Conservation (phyloP, 2,329 filamentous ascomycete genomes). For the Chrysoporthe cubensis region DNA sequence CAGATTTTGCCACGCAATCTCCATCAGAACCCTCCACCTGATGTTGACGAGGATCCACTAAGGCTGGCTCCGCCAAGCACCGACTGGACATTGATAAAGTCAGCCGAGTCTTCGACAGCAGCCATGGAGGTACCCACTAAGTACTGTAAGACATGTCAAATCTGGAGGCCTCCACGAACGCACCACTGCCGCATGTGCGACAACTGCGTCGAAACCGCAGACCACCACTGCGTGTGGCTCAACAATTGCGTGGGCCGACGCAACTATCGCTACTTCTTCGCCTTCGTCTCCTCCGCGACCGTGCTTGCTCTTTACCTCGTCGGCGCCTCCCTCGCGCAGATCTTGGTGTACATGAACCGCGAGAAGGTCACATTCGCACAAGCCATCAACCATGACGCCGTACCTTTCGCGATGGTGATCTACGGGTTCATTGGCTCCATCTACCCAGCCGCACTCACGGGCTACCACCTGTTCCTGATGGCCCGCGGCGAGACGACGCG, state of each 20-base stretch:
- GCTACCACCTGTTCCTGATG: conserved; percentile 91
- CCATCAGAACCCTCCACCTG: conserved; percentile 79
- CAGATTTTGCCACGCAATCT: conserved; percentile 92
- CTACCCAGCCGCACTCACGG: conserved; percentile 82
- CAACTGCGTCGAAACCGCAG: conserved; percentile 95
- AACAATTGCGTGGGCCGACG: conserved; percentile 97
- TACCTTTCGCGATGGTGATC: conserved; percentile 87
- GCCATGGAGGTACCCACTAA: conserved; percentile 98
- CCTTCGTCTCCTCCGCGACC: conserved; percentile 82
- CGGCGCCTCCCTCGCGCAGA: conserved; percentile 77
- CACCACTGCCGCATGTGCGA: conserved; percentile 97
- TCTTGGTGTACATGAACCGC: conserved; percentile 70
- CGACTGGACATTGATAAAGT: conserved; percentile 91
- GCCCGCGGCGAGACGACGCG: conserved; percentile 90
- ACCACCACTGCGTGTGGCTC: conserved; percentile 98
- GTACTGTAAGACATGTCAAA: conserved; percentile 96
- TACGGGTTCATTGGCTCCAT: conserved; percentile 75
- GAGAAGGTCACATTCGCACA: conserved; percentile 68
- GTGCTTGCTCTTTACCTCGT: conserved; percentile 77
- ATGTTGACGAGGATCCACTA: conserved; percentile 79
- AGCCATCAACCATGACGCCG: conserved; percentile 72
- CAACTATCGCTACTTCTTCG: conserved; percentile 98
- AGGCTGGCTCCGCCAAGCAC: conserved; percentile 82
- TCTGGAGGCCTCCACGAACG: conserved; percentile 93
- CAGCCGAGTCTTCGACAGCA: conserved; percentile 72